Evolutionary conservation across 345 rosid genomes (phyloP).

Genomic region (Rubroshorea leprosula): DNA sequence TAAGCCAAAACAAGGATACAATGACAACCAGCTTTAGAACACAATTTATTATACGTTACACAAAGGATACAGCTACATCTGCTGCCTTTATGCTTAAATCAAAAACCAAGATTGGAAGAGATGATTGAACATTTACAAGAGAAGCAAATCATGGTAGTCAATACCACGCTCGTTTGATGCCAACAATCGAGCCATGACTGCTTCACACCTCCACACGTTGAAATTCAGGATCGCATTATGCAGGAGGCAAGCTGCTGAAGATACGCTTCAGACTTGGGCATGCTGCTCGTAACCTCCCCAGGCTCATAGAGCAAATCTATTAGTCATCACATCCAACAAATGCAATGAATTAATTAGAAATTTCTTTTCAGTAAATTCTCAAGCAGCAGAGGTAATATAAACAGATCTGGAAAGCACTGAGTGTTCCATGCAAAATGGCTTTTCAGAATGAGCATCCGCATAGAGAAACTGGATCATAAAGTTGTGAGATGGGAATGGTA

Average conservation of each 20-base stretch:
- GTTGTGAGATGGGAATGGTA: neutral
- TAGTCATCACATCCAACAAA: slow-evolving; percentile 3
- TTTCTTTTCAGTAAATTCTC: too few relatives aligned
- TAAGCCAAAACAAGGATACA: neutral
- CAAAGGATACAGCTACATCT: slow-evolving; percentile 1
- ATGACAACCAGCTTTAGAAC: neutral
- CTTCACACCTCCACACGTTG: neutral
- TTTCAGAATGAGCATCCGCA: neutral
- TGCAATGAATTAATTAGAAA: too few relatives aligned
- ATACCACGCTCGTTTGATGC: neutral
- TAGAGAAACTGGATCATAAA: neutral
- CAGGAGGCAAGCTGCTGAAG: slow-evolving; percentile 44
- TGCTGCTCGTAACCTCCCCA: slow-evolving; percentile 55
- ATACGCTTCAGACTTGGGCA: slow-evolving; percentile 87
- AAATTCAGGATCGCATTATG: slow-evolving; percentile 10
- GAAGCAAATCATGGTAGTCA: neutral
- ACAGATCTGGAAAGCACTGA: too few relatives aligned
- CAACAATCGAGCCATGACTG: neutral
- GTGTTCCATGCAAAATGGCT: too few relatives aligned
- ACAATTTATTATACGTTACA: neutral
- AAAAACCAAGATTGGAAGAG: neutral
- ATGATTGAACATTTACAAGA: slow-evolving; percentile 13
- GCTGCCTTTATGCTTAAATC: slow-evolving; percentile 2
- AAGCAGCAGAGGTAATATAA: too few relatives aligned
- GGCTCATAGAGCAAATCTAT: slow-evolving; percentile 66